Conservation (phyloP, 163 green algal genomes). For the Smithsoniella earleae region DNA sequence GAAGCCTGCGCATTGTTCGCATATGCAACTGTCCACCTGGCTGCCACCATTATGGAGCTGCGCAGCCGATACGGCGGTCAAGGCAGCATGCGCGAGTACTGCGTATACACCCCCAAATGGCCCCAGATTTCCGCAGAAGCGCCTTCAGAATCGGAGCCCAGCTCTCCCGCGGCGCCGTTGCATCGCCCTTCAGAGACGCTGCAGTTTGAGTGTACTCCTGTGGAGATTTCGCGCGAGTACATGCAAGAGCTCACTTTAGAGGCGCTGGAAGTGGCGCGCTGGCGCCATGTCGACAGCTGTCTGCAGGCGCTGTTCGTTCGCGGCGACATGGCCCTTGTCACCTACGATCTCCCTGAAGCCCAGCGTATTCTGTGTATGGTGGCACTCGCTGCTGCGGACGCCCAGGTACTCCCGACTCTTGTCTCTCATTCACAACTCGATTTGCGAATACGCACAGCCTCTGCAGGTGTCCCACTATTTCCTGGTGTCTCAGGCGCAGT, state of each 20-base stretch:
- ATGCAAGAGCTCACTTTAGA: constrained; percentile 12
- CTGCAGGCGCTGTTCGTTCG: constrained; percentile 29
- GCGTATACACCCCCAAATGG: too few species aligned
- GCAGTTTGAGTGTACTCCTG: not conserved
- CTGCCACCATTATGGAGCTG: constrained; percentile 13
- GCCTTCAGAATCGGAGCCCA: not conserved
- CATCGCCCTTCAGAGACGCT: too few species aligned
- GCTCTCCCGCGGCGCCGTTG: too few species aligned
- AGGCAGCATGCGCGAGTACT: too few species aligned
- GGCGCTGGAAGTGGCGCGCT: not conserved
- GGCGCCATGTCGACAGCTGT: constrained; percentile 20
- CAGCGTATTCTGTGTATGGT: not conserved
- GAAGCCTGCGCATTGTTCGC: not conserved
- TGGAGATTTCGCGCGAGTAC: not conserved
- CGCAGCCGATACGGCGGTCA: too few species aligned
- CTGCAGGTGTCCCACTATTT: constrained; percentile 16
- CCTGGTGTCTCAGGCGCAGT: constrained; percentile 24
- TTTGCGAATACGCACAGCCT: not conserved
- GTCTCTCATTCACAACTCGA: not conserved
- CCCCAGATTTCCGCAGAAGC: too few species aligned
- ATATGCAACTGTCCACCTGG: constrained; percentile 13
- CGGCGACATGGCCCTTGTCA: constrained; percentile 18
- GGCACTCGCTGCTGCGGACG: not conserved
- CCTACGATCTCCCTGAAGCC: constrained; percentile 2
- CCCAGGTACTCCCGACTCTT: not conserved